A percentile compares a stretch with the other conserved stretches of the same genome.
Evolutionary conservation across 148 eudicot genomes (phyloP).

Genomic region (Pharnaceum exiguum): DNA sequence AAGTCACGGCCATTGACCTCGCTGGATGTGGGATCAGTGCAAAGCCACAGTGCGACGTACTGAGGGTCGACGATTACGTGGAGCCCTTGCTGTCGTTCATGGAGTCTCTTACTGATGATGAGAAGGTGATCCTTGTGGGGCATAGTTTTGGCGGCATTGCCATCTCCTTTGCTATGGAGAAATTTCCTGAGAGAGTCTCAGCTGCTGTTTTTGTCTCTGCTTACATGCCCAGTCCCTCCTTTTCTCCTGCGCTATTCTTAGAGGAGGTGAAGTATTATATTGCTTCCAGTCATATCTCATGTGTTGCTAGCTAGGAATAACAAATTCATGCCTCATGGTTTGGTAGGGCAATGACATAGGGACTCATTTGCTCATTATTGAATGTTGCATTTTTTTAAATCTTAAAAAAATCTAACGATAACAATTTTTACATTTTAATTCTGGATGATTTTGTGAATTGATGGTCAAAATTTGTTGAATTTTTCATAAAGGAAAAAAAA

Average conservation of each 20-base stretch:
- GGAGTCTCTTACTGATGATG: slow-evolving; percentile 8
- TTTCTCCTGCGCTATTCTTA: not conserved
- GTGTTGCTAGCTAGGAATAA: too few species aligned
- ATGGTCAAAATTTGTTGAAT: too few species aligned
- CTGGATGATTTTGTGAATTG: too few species aligned
- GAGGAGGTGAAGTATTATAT: too few species aligned
- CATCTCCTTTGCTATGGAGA: slow-evolving; percentile 41
- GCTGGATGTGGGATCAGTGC: slow-evolving; percentile 10
- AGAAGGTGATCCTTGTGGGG: slow-evolving; percentile 38
- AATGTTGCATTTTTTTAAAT: too few species aligned
- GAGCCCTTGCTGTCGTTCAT: slow-evolving; percentile 24
- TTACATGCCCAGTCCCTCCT: slow-evolving; percentile 23
- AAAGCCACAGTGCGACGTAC: not conserved
- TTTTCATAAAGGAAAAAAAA: too few species aligned
- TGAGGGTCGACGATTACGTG: slow-evolving; percentile 14
- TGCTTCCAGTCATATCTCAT: too few species aligned
- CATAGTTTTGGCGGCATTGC: slow-evolving; percentile 39
- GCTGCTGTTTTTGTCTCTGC: slow-evolving; percentile 32
- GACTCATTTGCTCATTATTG: too few species aligned
- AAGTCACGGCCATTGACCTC: slow-evolving; percentile 20
- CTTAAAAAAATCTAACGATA: too few species aligned
- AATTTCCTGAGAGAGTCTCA: slow-evolving; percentile 19
- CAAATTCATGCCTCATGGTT: too few species aligned
- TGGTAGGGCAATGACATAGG: too few species aligned
- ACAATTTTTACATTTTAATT: too few species aligned